Conservation (phyloP, 768 basidiomycete genomes). For the Leccinum uliginosum region DNA sequence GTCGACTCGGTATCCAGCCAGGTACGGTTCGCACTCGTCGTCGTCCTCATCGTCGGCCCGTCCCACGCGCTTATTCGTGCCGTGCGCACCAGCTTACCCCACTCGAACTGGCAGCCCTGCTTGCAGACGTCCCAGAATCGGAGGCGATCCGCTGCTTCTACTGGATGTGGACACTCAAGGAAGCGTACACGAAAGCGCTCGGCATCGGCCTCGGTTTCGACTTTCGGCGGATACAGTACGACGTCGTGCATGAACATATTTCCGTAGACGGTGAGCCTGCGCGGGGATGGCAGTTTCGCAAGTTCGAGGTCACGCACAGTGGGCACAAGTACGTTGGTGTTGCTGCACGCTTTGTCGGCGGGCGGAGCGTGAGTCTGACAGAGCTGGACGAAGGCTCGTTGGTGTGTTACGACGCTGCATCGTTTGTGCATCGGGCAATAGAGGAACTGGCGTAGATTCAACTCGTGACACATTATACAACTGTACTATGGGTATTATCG, state of each 20-base stretch:
- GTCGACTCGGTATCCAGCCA: constrained; percentile 61
- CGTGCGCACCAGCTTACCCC: constrained; percentile 35
- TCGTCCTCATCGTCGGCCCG: not conserved
- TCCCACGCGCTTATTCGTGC: constrained; percentile 7
- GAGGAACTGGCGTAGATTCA: constrained; percentile 33
- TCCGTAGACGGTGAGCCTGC: constrained; percentile 56
- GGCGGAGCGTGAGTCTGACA: constrained; percentile 30
- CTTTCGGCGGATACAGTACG: constrained; percentile 71
- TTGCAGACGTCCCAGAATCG: constrained; percentile 37
- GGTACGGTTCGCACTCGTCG: constrained; percentile 33
- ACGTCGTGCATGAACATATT: constrained; percentile 47
- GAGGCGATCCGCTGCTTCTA: constrained; percentile 65
- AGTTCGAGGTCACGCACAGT: constrained; percentile 49
- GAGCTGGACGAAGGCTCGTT: constrained; percentile 38
- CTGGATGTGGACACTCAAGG: constrained; percentile 88
- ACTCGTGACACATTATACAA: constrained; percentile 12
- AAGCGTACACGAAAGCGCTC: constrained; percentile 87
- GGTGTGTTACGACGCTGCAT: constrained; percentile 40
- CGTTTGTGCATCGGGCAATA: constrained; percentile 47
- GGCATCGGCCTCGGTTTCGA: constrained; percentile 82
- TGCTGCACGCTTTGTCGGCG: constrained; percentile 57
- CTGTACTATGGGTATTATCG: constrained; percentile 13
- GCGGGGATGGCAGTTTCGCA: constrained; percentile 64
- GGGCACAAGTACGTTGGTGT: constrained; percentile 62
- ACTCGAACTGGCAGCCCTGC: constrained; percentile 31